Base-by-base conservation (phyloP, 164 flowering plant species). In the Stephania cephalantha region DNA sequence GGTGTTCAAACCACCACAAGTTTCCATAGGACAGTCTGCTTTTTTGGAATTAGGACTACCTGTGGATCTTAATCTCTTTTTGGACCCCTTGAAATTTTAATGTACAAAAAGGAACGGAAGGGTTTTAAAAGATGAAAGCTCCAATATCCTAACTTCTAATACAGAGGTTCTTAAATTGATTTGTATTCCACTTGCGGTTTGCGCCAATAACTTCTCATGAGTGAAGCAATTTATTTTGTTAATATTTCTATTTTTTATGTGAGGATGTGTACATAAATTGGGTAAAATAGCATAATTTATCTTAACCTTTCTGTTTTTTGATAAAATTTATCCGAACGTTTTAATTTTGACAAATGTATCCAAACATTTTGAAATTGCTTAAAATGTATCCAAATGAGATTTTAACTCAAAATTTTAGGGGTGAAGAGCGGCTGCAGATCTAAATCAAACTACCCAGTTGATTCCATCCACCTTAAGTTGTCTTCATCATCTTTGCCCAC, bases 11-110 rank as follows among this genome's bases (percentile, higher is more conserved):
- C 17, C 22, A 29, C 25, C 35, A 73, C 52, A 65, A 63, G 72
- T 65, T 68, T 70, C n/a, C 61, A 22, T 72, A 44, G 71, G 75
- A 13, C 7, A 68, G 64, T 30, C 73, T 22, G 0, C 53, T 73
- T 76, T 67, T 73, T 76, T 66, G 52, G 63, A 66, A 65, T 7
- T 46, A 35, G 70, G 74, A 63, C 74, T 42, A 17, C 71, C 31
- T 42, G 48, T 67, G 46, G 52, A 77, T 71, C 10, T 71, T 67
- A 71, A 67, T 6, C 44, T 71, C 25, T 55, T 29, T 6, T 45
- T 30, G 44, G 64, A 58, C 5, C 68, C 46, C 17, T 55, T 17
- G n/a, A 20, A 58, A 17, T 58, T 20, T 1, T 15, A 20, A 15
- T 58, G 65, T 58, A 18, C 7, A 58, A 58, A 58, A 20, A 58